phyloP scores from a whole-genome alignment of 371 early-diverging fungal species.

The Capillidium heterosporum region DNA sequence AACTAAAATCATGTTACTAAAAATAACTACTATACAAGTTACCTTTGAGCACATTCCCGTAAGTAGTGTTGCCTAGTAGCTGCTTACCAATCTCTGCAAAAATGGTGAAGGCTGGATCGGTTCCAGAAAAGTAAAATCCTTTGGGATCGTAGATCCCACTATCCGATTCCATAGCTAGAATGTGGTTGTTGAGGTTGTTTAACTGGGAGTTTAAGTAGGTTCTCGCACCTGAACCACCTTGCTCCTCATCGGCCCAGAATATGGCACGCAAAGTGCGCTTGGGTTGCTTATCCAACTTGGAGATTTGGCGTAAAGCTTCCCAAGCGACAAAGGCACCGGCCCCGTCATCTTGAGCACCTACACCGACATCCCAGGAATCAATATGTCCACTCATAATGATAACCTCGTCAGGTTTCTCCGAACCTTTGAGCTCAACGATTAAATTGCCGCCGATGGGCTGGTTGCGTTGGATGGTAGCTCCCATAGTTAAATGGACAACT shows the following conservation, averaged over 20 bases:
- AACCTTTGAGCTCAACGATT: slow-evolving; percentile 27
- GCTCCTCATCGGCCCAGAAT: slow-evolving; percentile 36
- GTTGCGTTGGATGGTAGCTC: slow-evolving; percentile 13
- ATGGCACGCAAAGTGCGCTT: slow-evolving; percentile 33
- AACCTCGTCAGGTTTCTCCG: slow-evolving; percentile 23
- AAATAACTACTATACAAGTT: too few species aligned
- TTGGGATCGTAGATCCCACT: slow-evolving; percentile 29
- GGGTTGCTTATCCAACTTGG: slow-evolving; percentile 14
- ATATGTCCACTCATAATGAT: slow-evolving; percentile 34
- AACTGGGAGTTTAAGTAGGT: slow-evolving; percentile 22
- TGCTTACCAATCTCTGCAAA: background rate
- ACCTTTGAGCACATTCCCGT: slow-evolving; percentile 4
- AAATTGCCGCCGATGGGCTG: slow-evolving; percentile 21
- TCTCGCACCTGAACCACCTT: slow-evolving; percentile 21
- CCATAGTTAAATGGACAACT: slow-evolving; percentile 20
- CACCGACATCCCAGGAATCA: slow-evolving; percentile 37
- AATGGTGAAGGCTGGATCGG: background rate
- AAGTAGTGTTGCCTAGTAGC: background rate
- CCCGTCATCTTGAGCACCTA: slow-evolving; percentile 30
- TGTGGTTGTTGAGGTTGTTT: slow-evolving; percentile 12
- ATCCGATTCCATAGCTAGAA: slow-evolving; percentile 33
- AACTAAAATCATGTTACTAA: too few species aligned
- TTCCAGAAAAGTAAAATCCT: slow-evolving; percentile 18
- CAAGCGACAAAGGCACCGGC: slow-evolving; percentile 29
- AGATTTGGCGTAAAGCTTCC: slow-evolving; percentile 25